Conservation (phyloP, 2,329 filamentous ascomycete species). For the Nigrograna mackinnonii region DNA sequence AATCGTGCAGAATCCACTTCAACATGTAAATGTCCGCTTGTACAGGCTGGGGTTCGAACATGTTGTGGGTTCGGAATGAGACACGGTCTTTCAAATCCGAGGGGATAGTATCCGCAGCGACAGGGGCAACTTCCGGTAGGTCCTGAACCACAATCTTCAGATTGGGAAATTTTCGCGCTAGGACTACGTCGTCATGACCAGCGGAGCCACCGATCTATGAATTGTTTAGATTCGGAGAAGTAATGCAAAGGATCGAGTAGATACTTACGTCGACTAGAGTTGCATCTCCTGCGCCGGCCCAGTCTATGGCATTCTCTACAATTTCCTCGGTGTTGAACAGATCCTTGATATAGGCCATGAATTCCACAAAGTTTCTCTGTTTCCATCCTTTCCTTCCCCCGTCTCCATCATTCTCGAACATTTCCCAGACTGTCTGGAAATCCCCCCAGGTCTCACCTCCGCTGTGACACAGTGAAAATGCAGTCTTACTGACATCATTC, state of each 20-base stretch:
- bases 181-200: constrained; percentile 32
- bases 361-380: constrained; percentile 31
- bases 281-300: constrained; percentile 25
- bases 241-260: not conserved
- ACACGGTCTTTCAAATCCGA: constrained; percentile 26
- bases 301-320: constrained; percentile 27
- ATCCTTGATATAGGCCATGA: constrained; percentile 39
- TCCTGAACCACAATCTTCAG: constrained; percentile 37
- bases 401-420: constrained; percentile 35
- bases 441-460: constrained; percentile 27
- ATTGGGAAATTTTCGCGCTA: constrained; percentile 26
- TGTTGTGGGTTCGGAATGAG: constrained; percentile 55
- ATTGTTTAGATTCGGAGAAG: not conserved
- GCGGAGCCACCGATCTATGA: constrained; percentile 30
- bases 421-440: constrained; percentile 27
- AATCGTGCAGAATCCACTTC: constrained; percentile 66
- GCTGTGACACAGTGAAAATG: constrained; percentile 31
- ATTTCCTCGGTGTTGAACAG: constrained; percentile 30
- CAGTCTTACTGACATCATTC: constrained; percentile 25
- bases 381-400: constrained; percentile 34
- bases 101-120: constrained; percentile 28
- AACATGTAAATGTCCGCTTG: constrained; percentile 62
- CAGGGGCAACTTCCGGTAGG: constrained; percentile 25
- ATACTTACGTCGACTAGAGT: constrained; percentile 32
- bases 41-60: constrained; percentile 61